Percentiles rank a stretch among this genome's conserved stretches.
Evolutionary conservation across 2,329 filamentous ascomycete genomes (phyloP).

Genomic region (Rhytidhysteron rufulum): DNA sequence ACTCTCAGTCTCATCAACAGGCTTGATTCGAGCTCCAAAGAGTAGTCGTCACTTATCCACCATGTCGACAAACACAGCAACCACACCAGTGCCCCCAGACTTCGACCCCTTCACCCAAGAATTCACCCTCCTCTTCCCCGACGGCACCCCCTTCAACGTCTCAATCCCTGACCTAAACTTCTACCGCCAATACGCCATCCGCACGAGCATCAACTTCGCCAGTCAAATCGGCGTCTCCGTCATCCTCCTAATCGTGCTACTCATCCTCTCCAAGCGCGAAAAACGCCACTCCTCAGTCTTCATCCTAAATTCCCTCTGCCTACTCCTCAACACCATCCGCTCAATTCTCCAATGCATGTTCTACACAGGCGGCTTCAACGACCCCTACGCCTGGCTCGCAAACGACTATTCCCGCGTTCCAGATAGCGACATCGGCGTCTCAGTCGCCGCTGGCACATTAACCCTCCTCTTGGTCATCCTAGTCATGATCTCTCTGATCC

Average conservation of each 20-base stretch:
- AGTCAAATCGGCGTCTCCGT: conserved; percentile 66
- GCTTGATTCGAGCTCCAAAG: not conserved
- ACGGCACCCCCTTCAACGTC: conserved; percentile 43
- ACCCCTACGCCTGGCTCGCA: conserved; percentile 59
- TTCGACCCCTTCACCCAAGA: conserved; percentile 53
- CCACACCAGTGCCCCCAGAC: conserved; percentile 3
- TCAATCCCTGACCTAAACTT: conserved; percentile 43
- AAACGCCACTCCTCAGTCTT: conserved; percentile 65
- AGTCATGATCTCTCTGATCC: conserved; percentile 56
- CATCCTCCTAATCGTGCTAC: conserved; percentile 61
- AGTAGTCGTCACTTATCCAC: too few relatives aligned
- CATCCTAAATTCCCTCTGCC: conserved; percentile 59
- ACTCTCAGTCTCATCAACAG: not conserved
- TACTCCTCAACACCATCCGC: conserved; percentile 60
- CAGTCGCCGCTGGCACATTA: conserved; percentile 48
- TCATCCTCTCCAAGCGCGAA: conserved; percentile 62
- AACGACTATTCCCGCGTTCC: conserved; percentile 53
- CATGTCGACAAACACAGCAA: not conserved
- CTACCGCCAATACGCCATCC: conserved; percentile 46
- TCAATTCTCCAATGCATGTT: conserved; percentile 55
- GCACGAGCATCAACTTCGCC: conserved; percentile 61
- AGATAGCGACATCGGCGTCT: conserved; percentile 40
- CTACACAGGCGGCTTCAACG: conserved; percentile 57
- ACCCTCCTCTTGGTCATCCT: conserved; percentile 51
- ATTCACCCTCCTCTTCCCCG: conserved; percentile 44